A percentile compares a stretch with the other conserved stretches of the same genome.
Conservation (phyloP, 345 rosid species). For the Barbarea vulgaris region DNA sequence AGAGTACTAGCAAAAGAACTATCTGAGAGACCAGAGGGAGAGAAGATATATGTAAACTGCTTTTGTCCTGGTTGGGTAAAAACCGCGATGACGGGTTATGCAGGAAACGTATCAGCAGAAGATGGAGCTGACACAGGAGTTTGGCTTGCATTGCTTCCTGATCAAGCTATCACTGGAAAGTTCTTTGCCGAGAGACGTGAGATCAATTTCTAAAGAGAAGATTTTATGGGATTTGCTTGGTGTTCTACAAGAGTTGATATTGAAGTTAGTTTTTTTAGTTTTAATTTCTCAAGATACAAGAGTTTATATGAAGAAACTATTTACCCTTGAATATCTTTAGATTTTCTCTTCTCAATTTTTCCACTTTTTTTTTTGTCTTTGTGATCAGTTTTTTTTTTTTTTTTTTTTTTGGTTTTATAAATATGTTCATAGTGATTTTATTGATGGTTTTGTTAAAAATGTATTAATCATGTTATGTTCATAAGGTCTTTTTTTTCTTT, state of each 20-base stretch:
- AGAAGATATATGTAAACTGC: slow-evolving; percentile 77
- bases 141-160: slow-evolving; percentile 90
- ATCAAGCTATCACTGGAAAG: slow-evolving; percentile 70
- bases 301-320: not conserved
- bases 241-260: not conserved
- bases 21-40: slow-evolving; percentile 65
- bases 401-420: not conserved
- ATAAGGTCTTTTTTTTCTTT: not conserved
- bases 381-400: not conserved
- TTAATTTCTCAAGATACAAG: not conserved
- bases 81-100: slow-evolving; percentile 97
- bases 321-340: not conserved
- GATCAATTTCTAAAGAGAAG: slow-evolving; percentile 50
- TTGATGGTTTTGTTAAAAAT: not conserved
- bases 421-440: not conserved
- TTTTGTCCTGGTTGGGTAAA: slow-evolving; percentile 99
- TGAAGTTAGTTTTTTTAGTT: slow-evolving; percentile 5
- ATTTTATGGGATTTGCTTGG: not conserved
- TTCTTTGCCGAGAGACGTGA: slow-evolving; percentile 95
- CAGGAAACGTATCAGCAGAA: slow-evolving; percentile 80
- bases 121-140: slow-evolving; percentile 94
- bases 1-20: slow-evolving; percentile 66
- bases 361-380: not conserved
- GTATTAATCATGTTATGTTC: not conserved
- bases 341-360: not conserved